phyloP scores from a whole-genome alignment of 805 yeast species.

The Wickerhamomyces xylosicus region DNA sequence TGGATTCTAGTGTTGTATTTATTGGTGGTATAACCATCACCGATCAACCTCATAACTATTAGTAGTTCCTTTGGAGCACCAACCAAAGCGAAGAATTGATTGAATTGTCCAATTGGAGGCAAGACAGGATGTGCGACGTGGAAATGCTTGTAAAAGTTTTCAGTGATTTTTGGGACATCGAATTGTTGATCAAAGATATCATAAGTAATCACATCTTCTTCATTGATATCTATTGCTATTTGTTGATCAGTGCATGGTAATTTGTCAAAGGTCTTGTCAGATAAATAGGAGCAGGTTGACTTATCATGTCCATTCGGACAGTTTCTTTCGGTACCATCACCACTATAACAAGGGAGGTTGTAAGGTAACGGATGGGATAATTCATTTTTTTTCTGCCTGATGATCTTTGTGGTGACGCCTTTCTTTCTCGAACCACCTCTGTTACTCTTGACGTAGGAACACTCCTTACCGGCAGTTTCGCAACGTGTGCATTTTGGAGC shows the following conservation, averaged over 20 bases:
- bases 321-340: background rate
- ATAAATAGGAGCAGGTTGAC: conserved; percentile 13
- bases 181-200: conserved; percentile 5
- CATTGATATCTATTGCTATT: background rate
- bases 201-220: background rate
- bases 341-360: conserved; percentile 13
- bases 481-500: conserved; percentile 37
- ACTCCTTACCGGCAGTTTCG: conserved; percentile 21
- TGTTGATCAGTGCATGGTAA: background rate
- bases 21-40: conserved; percentile 33
- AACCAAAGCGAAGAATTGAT: conserved; percentile 21
- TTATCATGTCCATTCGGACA: conserved; percentile 19
- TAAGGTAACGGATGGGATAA: background rate
- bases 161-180: conserved; percentile 15
- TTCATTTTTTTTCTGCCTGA: conserved; percentile 1
- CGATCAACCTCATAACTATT: conserved; percentile 36
- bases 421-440: conserved; percentile 45
- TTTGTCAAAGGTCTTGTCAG: conserved; percentile 5
- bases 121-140: conserved; percentile 37
- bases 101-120: conserved; percentile 28
- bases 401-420: conserved; percentile 27
- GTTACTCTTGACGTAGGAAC: conserved; percentile 40
- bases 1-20: conserved; percentile 29
- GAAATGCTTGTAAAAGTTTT: conserved; percentile 26
- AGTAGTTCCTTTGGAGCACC: conserved; percentile 31